Conservation (phyloP, 2,329 filamentous ascomycete species). For the Colletotrichum australisinense region DNA sequence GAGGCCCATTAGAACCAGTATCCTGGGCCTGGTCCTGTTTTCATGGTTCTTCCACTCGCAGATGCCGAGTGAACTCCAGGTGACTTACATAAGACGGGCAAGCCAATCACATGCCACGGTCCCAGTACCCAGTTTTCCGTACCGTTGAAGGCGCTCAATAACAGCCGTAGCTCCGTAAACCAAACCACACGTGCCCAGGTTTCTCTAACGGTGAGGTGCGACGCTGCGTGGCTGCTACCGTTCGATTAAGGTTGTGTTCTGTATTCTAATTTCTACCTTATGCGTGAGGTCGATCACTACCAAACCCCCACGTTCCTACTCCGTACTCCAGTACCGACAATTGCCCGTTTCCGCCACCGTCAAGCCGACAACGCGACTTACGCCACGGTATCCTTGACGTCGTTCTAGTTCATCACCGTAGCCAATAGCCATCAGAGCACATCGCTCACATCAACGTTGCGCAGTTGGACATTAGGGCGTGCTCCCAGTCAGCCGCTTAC, state of each 20-base stretch:
- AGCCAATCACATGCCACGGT: not conserved
- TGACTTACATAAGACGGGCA: not conserved
- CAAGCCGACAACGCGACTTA: not conserved
- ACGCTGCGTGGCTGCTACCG: not conserved
- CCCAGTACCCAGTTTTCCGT: constrained; percentile 1
- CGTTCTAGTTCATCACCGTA: not conserved
- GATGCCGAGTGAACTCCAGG: constrained; percentile 5
- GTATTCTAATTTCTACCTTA: not conserved
- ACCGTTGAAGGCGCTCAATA: not conserved
- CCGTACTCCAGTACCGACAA: too few species aligned
- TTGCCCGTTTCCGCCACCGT: constrained; percentile 18
- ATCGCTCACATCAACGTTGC: not conserved
- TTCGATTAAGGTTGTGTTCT: not conserved
- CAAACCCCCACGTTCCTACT: not conserved
- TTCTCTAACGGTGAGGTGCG: not conserved
- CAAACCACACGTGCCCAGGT: constrained; percentile 13
- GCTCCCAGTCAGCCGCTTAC: not conserved
- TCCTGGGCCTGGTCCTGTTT: not conserved
- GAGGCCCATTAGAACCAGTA: not conserved
- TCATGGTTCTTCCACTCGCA: not conserved
- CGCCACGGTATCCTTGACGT: not conserved
- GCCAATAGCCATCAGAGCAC: not conserved
- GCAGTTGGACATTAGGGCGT: not conserved
- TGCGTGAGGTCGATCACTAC: not conserved
- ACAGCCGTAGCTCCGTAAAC: not conserved